phyloP scores from a whole-genome alignment of 2,329 filamentous ascomycete genomes.

The Calonectria pseudoturangicola region DNA sequence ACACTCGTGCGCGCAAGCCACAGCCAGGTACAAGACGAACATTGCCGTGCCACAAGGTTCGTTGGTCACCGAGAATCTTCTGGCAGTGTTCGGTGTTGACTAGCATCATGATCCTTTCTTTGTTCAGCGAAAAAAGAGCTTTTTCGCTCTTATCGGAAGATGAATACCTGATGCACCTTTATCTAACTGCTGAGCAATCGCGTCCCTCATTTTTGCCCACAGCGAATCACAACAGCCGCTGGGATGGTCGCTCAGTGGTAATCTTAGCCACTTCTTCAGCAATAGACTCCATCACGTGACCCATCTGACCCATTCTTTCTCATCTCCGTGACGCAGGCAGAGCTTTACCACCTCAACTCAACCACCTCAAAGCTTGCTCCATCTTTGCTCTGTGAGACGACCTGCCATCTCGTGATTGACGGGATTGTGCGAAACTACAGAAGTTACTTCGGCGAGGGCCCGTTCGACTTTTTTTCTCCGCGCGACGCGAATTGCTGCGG shows the following conservation, averaged over 20 bases:
- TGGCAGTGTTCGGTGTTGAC: constrained; percentile 34
- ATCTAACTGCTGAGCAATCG: constrained; percentile 37
- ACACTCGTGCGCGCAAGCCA: neutral
- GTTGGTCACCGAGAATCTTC: constrained; percentile 47
- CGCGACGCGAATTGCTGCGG: constrained; percentile 54
- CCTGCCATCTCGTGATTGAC: constrained; percentile 40
- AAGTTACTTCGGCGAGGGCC: constrained; percentile 38
- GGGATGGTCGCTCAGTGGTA: constrained; percentile 12
- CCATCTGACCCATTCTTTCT: constrained; percentile 54
- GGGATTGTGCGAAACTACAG: constrained; percentile 41
- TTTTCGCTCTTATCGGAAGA: neutral
- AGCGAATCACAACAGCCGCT: constrained; percentile 36
- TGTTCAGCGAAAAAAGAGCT: neutral
- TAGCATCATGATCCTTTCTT: neutral
- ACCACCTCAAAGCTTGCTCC: constrained; percentile 49
- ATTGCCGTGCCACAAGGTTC: constrained; percentile 19
- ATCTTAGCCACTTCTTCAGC: constrained; percentile 31
- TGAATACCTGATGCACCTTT: neutral
- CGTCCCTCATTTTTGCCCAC: neutral
- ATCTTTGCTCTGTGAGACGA: constrained; percentile 46
- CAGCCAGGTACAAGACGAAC: constrained; percentile 23
- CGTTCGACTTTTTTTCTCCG: constrained; percentile 43
- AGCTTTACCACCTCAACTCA: constrained; percentile 54
- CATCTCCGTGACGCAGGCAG: constrained; percentile 52
- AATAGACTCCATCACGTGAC: constrained; percentile 56